Percentiles rank a stretch among this genome's conserved stretches.
These are phyloP conservation scores for Pugionium dolabratum DNA, from an alignment of 345 rosid genomes.

Conservation along the genomic window DNA sequence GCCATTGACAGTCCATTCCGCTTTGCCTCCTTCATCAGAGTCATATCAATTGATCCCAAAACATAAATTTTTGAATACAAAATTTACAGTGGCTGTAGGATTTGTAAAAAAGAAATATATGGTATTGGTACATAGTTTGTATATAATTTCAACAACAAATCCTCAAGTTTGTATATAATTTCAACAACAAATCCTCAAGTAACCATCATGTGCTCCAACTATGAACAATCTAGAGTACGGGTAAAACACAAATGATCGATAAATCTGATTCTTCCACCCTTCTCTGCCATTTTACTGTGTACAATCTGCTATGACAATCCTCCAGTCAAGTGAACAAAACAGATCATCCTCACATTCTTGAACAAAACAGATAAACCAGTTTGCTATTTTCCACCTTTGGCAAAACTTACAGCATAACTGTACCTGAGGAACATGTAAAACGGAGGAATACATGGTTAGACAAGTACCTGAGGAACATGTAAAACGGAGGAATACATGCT, in stretches of 20 bases:
- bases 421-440: neutral
- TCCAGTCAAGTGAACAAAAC: no score
- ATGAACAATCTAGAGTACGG: conserved; percentile 72
- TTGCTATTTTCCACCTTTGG: neutral
- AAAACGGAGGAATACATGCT: conserved; percentile 42
- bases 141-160: conserved; percentile 60
- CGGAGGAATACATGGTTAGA: neutral
- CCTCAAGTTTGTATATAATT: conserved; percentile 45
- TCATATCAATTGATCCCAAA: neutral
- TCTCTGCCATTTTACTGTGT: conserved; percentile 61
- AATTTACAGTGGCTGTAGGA: neutral
- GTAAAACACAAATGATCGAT: conserved; percentile 73
- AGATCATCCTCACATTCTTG: neutral
- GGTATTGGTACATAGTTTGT: neutral
- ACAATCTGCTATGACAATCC: conserved; percentile 34
- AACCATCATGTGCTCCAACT: conserved; percentile 88
- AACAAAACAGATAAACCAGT: no score
- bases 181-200: conserved; percentile 75
- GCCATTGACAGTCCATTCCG: conserved; percentile 13
- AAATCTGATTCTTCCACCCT: conserved; percentile 66
- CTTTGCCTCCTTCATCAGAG: conserved; percentile 3
- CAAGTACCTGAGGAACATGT: neutral
- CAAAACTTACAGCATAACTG: neutral
- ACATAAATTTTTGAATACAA: neutral
- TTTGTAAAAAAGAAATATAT: conserved; percentile 5